Conservation (phyloP, 805 yeast genomes). For the Lipomyces yamanashiensis region DNA sequence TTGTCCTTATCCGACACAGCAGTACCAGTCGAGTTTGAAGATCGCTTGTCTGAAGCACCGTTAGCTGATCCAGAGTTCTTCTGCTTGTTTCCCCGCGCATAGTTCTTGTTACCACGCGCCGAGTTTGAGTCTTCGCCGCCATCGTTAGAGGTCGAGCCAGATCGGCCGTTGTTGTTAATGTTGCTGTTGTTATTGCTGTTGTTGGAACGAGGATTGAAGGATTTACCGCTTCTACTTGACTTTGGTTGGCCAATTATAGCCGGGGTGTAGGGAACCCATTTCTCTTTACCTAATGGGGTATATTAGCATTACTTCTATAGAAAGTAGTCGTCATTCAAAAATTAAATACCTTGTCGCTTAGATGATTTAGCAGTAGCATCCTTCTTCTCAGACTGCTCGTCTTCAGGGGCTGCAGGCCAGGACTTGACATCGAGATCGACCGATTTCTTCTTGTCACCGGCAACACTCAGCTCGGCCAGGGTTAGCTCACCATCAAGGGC, state of each 20-base stretch:
- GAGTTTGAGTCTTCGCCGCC: conserved; percentile 11
- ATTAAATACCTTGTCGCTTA: conserved; percentile 31
- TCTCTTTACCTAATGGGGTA: conserved; percentile 55
- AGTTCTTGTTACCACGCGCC: conserved; percentile 21
- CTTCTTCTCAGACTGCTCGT: conserved; percentile 31
- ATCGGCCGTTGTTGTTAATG: conserved; percentile 10
- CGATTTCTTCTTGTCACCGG: conserved; percentile 36
- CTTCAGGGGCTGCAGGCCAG: conserved; percentile 48
- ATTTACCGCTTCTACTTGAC: conserved; percentile 41
- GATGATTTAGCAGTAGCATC: conserved; percentile 13
- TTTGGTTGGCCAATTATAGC: conserved; percentile 51
- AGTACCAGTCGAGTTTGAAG: conserved; percentile 14
- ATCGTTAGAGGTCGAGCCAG: conserved; percentile 8
- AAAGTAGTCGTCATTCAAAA: too few relatives aligned
- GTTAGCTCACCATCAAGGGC: conserved; percentile 32
- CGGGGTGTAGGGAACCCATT: conserved; percentile 75
- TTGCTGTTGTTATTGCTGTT: neutral
- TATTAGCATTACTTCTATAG: neutral
- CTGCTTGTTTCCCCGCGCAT: conserved; percentile 28
- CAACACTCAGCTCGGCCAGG: conserved; percentile 36
- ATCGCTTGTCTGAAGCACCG: conserved; percentile 27
- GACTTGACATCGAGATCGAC: conserved; percentile 40
- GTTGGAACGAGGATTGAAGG: conserved; percentile 28
- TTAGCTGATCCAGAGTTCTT: conserved; percentile 31
- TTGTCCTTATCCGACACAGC: conserved; percentile 17